Conservation (phyloP, 169 alveolate species). For the Plasmodium vinckei region DNA sequence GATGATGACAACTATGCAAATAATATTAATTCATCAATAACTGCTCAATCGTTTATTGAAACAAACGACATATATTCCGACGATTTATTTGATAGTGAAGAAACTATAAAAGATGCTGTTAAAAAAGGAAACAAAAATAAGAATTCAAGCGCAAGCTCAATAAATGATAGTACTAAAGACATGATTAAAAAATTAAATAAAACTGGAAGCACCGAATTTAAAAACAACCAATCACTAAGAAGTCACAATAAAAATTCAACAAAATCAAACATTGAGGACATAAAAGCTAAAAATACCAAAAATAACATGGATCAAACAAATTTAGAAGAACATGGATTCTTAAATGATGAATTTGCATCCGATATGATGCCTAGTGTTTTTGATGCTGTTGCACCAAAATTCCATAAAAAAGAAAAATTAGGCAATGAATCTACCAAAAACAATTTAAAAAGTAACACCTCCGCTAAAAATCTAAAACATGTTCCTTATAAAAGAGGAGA, state of each 20-base stretch:
- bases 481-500: slow-evolving; percentile 54
- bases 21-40: not conserved
- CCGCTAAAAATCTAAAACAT: slow-evolving; percentile 4
- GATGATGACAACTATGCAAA: slow-evolving; percentile 47
- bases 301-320: not conserved
- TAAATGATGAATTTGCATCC: slow-evolving; percentile 12
- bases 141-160: not conserved
- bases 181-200: slow-evolving; percentile 6
- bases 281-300: not conserved
- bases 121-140: slow-evolving; percentile 20
- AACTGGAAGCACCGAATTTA: not conserved
- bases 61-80: slow-evolving; percentile 17
- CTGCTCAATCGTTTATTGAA: slow-evolving; percentile 45
- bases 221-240: not conserved
- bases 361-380: slow-evolving; percentile 1
- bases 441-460: slow-evolving; percentile 18
- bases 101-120: slow-evolving; percentile 26
- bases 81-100: slow-evolving; percentile 26
- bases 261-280: not conserved
- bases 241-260: not conserved
- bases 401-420: too few species aligned
- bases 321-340: not conserved
- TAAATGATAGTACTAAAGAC: slow-evolving; percentile 16
- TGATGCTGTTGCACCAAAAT: not conserved
- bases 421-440: too few species aligned